Evolutionary conservation across 176 grass and related monocot genomes (phyloP).

Genomic region (Phoenix dactylifera): DNA sequence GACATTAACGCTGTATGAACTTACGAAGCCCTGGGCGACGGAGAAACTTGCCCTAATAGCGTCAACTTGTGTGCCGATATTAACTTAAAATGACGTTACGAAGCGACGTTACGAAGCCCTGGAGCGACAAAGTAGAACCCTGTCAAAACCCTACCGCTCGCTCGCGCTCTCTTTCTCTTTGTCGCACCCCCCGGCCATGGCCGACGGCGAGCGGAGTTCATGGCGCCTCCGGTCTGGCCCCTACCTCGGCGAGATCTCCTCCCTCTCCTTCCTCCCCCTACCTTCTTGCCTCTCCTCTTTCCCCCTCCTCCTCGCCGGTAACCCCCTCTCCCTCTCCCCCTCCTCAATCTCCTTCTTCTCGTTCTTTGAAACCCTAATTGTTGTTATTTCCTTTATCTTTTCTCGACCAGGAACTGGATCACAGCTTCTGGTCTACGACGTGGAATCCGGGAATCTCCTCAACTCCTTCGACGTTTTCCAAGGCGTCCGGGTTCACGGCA

Average conservation of each 20-base stretch:
- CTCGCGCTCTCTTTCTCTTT: too few relatives aligned
- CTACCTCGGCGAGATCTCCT: constrained; percentile 41
- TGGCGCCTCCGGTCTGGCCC: constrained; percentile 11
- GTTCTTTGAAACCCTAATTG: background rate
- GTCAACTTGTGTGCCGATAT: too few relatives aligned
- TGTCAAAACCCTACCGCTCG: too few relatives aligned
- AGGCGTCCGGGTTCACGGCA: constrained; percentile 76
- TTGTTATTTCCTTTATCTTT: background rate
- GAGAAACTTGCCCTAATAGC: too few relatives aligned
- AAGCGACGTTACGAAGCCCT: too few relatives aligned
- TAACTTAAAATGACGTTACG: too few relatives aligned
- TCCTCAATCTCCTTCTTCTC: background rate
- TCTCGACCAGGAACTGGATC: constrained; percentile 48
- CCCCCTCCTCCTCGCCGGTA: constrained; percentile 29
- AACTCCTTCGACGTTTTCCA: constrained; percentile 58
- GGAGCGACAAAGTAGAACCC: too few relatives aligned
- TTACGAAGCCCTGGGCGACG: too few relatives aligned
- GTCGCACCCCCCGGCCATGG: background rate
- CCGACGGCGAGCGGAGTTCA: constrained; percentile 1
- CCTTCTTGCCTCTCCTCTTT: constrained; percentile 19
- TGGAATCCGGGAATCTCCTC: constrained; percentile 24
- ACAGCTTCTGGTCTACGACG: constrained; percentile 51
- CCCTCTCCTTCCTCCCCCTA: constrained; percentile 22
- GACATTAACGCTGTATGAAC: too few relatives aligned
- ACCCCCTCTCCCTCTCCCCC: background rate